Evolutionary conservation across 2,329 filamentous ascomycete species (phyloP), one percentile per base, ranked within the genome.

Genomic region (Zalaria sp.): DNA sequence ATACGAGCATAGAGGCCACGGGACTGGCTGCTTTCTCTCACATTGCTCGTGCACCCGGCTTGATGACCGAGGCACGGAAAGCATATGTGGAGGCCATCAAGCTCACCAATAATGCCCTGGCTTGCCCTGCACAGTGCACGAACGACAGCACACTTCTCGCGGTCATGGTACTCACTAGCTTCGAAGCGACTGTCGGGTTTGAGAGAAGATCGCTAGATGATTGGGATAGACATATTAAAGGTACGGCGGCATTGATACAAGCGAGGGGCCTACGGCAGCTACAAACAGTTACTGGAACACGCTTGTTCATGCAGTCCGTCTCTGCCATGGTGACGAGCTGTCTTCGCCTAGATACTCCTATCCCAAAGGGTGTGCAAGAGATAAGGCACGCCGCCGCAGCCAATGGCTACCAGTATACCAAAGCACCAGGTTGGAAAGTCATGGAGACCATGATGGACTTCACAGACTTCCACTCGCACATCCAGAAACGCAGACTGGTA

Each of bases 141-240:
- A 32, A 38, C 4, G 42, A 43, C 25, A 38, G 39, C 26, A 43
- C 42, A 1, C 25, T 43, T 6, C 34, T 43, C 5, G 6, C 42
- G 5, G 39, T 43, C 10, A 25, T 40, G 6, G 25, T 43, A 3
- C 37, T 43, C 27, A 40, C 37, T 4, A 43, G 39, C 27, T 43
- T 39, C 34, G 42, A 43, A 8, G 39, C 42, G 8, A 27, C 39
- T 7, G 39, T 37, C 27, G 42, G 42, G 4, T 34, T 34, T 4
- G 32, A 29, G 5, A 31, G 18, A 4, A 31, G 34, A 9, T 35
- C 27, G 11, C 25, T 43, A 6, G 38, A 36, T 7, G 37, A 37
- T 26, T 43, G 42, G 42, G 42, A 39, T 11, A 37, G 39, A 9
- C 42, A 43, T 37, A 35, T 43, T 18, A 36, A 43, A 18, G 42